Evolutionary conservation across 495 filamentous ascomycete species (phyloP), one percentile per base, ranked within the genome.

Genomic region (Cercophora samala): DNA sequence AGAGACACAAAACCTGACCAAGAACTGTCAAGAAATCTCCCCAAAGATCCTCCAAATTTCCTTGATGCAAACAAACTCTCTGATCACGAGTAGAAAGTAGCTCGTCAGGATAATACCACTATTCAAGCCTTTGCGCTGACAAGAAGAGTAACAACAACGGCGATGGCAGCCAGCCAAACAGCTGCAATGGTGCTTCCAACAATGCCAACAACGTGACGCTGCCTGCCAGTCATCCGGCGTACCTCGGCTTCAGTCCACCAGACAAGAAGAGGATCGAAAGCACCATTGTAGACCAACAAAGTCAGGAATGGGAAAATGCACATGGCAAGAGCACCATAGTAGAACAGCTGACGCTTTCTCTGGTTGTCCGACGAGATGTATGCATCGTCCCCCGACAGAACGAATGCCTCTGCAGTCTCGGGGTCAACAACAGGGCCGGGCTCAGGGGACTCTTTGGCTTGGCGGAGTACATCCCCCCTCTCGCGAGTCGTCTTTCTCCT

Each of bases 211-310:
- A 63, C 72, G 24, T 70, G 66, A 58, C 74, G 68, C 59, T 80
- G 78, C 1, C 24, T 62, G 18, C 63, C 65, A 5, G 70, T 76
- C 18, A 80, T 54, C 5, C 56, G 65, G 23, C 60, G 64, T 4
- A 74, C 69, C 59, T 79, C 78, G 24, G 77, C 76, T 5, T 64
- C 26, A 4, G 79, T 80, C 25, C 66, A 73, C 78, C 78, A 81
- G 1, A 62, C 62, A 13, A 80, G 63, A 0, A 66, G 66, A 6
- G 67, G 56, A 24, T 74, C 65, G 6, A 80, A 72, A 5, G 56
- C 64, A 18, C 77, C 77, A 0, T 26, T 46, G 62, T 75, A 71
- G 0, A 75, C 71, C 5, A 76, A 65, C 13, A 75, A 58, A 0
- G 73, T 74, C 17, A 80, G 60, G 29, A 81, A 80, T 0, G 79